Evolutionary conservation across 176 grass and related monocot species (phyloP), one percentile per base, ranked within the genome.

Genomic region (Elaeis guineensis): DNA sequence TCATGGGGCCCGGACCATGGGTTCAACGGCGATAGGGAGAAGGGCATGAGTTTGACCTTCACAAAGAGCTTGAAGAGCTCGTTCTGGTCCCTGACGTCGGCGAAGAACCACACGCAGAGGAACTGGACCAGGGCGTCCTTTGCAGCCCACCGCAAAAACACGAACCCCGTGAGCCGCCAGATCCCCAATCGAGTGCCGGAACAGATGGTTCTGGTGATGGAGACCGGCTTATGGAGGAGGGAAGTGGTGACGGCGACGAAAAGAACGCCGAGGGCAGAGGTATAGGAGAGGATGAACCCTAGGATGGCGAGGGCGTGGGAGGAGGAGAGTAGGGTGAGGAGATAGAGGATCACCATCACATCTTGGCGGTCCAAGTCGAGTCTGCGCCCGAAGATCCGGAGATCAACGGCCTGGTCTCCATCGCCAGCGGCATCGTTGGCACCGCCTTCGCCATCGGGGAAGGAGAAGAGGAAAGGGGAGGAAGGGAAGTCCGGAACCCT

Each of bases 21-120:
- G 39, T 77, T 90, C 32, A 79, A 64, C 0, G 79, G 55, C 35
- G 79, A 80, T 8, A 86, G 69, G 15, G 80, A 96, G 59, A 90
- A 90, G 11, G 92, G 83, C 80, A 96, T 79, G 72, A 96, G 80
- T 50, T 85, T 90, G 49, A 79, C 86, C 0, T 74, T 75, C 9
- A 96, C 83, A 52, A 90, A 87, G 53, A 96, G 87, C 65, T 80
- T 87, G 67, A 96, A 90, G 17, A 90, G 65, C 65, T 85, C 79
- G 20, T 77, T 54, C 65, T 90, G 83, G 55, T 90, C 87, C 4
- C 81, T 72, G 26, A 90, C 73, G 17, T 90, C 86, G 4, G 80
- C 65, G 14, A 90, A 85, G 78, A 96, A 96, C 80, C 83, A 84
- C 25, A 87, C 29, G 19, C 80, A 90, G 30, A 96, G 78, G 59